Conservation (phyloP, 2,329 filamentous ascomycete genomes). For the Colletotrichum sansevieriae region DNA sequence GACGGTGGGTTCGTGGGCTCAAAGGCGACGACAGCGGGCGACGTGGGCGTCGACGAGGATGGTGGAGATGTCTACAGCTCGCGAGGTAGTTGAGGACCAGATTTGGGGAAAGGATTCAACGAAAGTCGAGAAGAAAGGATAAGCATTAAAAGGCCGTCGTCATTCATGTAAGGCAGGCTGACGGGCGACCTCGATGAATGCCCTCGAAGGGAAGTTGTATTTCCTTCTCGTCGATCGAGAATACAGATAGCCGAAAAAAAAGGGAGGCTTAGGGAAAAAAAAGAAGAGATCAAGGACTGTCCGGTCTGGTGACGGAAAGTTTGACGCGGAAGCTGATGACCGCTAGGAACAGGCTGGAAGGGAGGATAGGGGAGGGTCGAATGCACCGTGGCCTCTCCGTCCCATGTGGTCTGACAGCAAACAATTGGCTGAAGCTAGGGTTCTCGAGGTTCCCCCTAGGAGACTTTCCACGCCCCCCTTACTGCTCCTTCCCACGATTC, state of each 20-base stretch:
- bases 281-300: slow-evolving; percentile 19
- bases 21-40: slow-evolving; percentile 5
- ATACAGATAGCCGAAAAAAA: slow-evolving; percentile 24
- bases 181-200: slow-evolving; percentile 33
- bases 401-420: slow-evolving; percentile 41
- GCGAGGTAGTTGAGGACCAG: slow-evolving; percentile 6
- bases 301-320: slow-evolving; percentile 37
- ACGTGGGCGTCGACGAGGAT: slow-evolving; percentile 18
- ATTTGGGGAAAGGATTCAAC: slow-evolving; percentile 45
- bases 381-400: slow-evolving; percentile 55
- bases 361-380: slow-evolving; percentile 43
- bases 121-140: slow-evolving; percentile 58
- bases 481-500: slow-evolving; percentile 22
- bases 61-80: slow-evolving; percentile 5
- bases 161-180: slow-evolving; percentile 41
- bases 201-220: slow-evolving; percentile 42
- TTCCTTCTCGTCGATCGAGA: background rate
- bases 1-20: slow-evolving; percentile 10
- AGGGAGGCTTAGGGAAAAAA: slow-evolving; percentile 29
- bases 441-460: slow-evolving; percentile 22
- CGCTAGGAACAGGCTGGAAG: slow-evolving; percentile 41
- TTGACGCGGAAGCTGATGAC: slow-evolving; percentile 40
- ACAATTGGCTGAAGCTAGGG: slow-evolving; percentile 38
- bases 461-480: slow-evolving; percentile 19
- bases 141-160: slow-evolving; percentile 56